Percentiles rank a stretch among this genome's conserved stretches.
Conservation (phyloP, 176 grass and related monocot species). For the Poa annua region DNA sequence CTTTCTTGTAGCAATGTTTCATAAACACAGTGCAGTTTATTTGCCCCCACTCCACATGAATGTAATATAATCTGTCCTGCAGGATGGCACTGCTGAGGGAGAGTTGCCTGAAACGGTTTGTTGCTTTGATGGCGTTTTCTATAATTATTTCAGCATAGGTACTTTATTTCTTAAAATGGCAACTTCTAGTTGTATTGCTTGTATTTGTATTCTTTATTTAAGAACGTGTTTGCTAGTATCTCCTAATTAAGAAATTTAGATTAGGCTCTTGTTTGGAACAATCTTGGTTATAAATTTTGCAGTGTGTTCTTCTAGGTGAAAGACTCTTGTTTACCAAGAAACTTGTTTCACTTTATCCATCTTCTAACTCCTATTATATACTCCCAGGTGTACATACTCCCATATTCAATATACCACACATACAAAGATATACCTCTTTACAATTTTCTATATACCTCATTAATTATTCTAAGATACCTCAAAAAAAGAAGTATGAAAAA, state of each 20-base stretch:
- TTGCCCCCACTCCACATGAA: slow-evolving; percentile 9
- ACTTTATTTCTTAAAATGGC: slow-evolving; percentile 28
- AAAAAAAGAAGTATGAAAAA: too few relatives aligned
- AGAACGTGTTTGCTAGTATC: slow-evolving; percentile 25
- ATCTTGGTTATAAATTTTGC: slow-evolving; percentile 16
- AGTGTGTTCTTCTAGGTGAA: slow-evolving; percentile 30
- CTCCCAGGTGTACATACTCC: too few relatives aligned
- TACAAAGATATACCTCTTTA: too few relatives aligned
- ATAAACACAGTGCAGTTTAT: not conserved
- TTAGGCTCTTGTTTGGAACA: slow-evolving; percentile 27
- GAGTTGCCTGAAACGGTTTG: slow-evolving; percentile 71
- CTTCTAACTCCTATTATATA: not conserved
- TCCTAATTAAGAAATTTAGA: not conserved
- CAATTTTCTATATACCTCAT: too few relatives aligned
- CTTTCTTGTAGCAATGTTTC: slow-evolving; percentile 22
- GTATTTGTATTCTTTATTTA: slow-evolving; percentile 26
- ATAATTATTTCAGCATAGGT: slow-evolving; percentile 99
- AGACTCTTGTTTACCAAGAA: not conserved
- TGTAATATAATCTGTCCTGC: slow-evolving; percentile 31
- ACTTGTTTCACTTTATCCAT: slow-evolving; percentile 3
- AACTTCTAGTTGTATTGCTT: slow-evolving; percentile 13
- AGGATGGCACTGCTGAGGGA: slow-evolving; percentile 73
- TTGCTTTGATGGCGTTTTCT: slow-evolving; percentile 92
- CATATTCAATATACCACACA: too few relatives aligned
- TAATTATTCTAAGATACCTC: too few relatives aligned